Percentiles rank a stretch among this genome's conserved stretches.
Evolutionary conservation across 2,329 filamentous ascomycete species (phyloP).

Genomic region (Sclerotinia glacialis): DNA sequence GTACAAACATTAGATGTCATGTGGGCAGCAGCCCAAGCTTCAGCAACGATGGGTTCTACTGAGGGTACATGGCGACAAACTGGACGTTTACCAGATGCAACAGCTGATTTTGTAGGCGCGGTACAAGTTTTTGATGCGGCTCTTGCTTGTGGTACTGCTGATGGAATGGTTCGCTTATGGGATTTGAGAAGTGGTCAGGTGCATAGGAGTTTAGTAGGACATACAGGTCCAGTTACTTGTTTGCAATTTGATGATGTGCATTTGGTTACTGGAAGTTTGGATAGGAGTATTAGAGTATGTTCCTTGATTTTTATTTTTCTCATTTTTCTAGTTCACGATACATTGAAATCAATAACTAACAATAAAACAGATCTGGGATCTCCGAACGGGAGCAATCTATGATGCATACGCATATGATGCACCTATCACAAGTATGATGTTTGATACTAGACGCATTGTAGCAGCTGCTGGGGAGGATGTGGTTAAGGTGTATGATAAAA

Average conservation of each 20-base stretch:
- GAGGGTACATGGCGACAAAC: conserved; percentile 69
- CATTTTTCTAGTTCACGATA: not conserved
- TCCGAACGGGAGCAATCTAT: conserved; percentile 90
- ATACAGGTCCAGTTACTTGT: conserved; percentile 90
- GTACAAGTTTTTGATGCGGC: conserved; percentile 95
- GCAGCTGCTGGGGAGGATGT: conserved; percentile 88
- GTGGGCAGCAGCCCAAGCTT: conserved; percentile 93
- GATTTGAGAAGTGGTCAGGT: conserved; percentile 95
- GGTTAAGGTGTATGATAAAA: conserved; percentile 97
- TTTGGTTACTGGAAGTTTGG: conserved; percentile 86
- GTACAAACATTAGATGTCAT: conserved; percentile 97
- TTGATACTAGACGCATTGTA: conserved; percentile 85
- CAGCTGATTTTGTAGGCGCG: conserved; percentile 90
- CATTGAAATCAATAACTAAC: conserved; percentile 32
- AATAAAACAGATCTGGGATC: conserved; percentile 85
- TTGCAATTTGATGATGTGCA: conserved; percentile 96
- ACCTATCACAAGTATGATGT: conserved; percentile 94
- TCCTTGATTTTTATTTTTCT: not conserved
- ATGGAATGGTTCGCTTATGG: conserved; percentile 96
- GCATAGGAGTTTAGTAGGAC: conserved; percentile 91
- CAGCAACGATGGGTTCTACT: conserved; percentile 61
- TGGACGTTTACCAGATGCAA: conserved; percentile 60
- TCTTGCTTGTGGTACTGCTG: conserved; percentile 91
- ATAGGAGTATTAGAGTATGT: conserved; percentile 90
- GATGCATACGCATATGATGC: conserved; percentile 96